Base-by-base conservation (phyloP, 768 basidiomycete genomes). In the Leccinum pellstonianum region DNA sequence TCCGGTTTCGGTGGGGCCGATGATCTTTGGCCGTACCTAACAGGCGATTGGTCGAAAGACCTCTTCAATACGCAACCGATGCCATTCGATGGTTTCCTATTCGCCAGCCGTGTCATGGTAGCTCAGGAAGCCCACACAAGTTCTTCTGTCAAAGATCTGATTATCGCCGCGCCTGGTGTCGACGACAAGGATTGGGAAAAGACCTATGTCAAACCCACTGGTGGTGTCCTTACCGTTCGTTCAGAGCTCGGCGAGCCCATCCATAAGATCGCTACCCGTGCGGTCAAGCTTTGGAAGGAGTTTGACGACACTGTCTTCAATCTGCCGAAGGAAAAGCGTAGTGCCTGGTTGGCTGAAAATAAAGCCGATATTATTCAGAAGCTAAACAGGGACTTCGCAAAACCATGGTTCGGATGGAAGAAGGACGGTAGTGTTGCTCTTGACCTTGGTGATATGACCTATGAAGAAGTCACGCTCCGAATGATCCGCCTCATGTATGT, bases 161-260 rank as follows among this genome's bases (percentile, higher is more conserved):
- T 99, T 62, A 89, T 98, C 59, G 91, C 89, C 49, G 95, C 96
- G 2, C 70, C 89, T n/a, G 97, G 97, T 75, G 95, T 98, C 41
- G 83, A 85, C 33, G 95, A 98, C 69, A 83, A 79, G 54, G 80
- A 88, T 57, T 98, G 95, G 94, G 96, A 98, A 72, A 91, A 90
- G 35, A 98, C 97, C 0, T 98, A 98, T 73, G 76, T 81, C 63
- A 94, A 92, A 76, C 90, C 95, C 61, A 97, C 95, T 6, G 97
- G 96, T 58, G 96, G 97, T 37, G 90, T 98, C 65, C 83, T 98
- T 62, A 98, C 96, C 6, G 97, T 99, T 62, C 91, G 89, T 65
- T 98, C 96, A 4, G 97, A 99, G 80, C 84, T 99, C 52, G 95
- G 95, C 43, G 97, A 99, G 75, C 97, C 97, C 11, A 98, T 98